phyloP scores from a whole-genome alignment of 352 stramenopile genomes.

The Phytophthora gonapodyides region DNA sequence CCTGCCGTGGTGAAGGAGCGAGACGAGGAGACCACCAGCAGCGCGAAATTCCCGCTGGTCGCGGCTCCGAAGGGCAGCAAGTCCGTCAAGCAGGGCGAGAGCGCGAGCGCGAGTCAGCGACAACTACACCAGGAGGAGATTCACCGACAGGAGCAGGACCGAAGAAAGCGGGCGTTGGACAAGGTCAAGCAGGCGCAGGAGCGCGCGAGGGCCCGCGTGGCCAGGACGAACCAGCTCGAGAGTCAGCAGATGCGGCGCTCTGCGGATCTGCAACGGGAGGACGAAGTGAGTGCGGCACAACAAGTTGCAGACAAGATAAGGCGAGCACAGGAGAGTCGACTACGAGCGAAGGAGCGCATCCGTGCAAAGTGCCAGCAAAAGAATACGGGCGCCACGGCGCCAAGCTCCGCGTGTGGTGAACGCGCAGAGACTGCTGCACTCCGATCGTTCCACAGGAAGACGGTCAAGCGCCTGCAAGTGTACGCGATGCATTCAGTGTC shows the following conservation, averaged over 20 bases:
- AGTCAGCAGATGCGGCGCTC: conserved; percentile 28
- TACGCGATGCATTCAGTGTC: conserved; percentile 3
- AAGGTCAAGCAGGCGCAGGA: conserved; percentile 66
- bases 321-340: conserved; percentile 44
- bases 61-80: not conserved
- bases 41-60: conserved; percentile 9
- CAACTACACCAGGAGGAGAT: conserved; percentile 1
- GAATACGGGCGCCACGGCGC: not conserved
- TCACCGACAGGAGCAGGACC: conserved; percentile 29
- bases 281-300: conserved; percentile 22
- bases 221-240: conserved; percentile 50
- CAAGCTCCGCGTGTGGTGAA: not conserved
- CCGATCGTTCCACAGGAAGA: conserved; percentile 16
- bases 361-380: conserved; percentile 35
- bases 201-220: conserved; percentile 52
- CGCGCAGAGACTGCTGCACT: not conserved
- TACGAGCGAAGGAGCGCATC: conserved; percentile 53
- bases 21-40: not conserved
- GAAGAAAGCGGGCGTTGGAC: conserved; percentile 39
- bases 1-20: not conserved
- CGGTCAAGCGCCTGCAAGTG: conserved; percentile 12
- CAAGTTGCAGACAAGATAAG: conserved; percentile 38
- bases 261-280: conserved; percentile 25
- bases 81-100: conserved; percentile 1
- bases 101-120: conserved; percentile 17